Conservation (phyloP, 2,329 filamentous ascomycete species). For the Leptographium flavum region DNA sequence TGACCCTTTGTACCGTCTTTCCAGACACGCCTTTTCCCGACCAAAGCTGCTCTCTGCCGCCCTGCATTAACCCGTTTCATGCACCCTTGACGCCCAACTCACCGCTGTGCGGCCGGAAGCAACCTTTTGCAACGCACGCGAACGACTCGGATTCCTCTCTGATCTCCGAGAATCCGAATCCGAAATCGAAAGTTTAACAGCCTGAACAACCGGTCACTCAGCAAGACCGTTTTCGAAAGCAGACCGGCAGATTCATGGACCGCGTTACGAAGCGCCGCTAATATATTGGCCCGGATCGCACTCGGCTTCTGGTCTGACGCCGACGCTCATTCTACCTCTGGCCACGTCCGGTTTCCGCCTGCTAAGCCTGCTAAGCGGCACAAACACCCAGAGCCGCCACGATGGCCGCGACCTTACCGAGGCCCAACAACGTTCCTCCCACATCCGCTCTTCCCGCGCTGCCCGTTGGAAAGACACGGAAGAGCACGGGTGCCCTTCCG, state of each 20-base stretch:
- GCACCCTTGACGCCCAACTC: constrained; percentile 4
- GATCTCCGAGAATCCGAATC: background rate
- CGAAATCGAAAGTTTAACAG: background rate
- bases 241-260: background rate
- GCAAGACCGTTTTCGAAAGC: too few relatives aligned
- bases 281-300: background rate
- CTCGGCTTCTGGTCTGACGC: background rate
- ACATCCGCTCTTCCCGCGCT: constrained; percentile 59
- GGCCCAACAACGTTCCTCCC: constrained; percentile 56
- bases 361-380: constrained; percentile 3
- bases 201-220: too few relatives aligned
- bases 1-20: constrained; percentile 5
- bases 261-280: background rate
- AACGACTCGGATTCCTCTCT: background rate
- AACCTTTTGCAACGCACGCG: background rate
- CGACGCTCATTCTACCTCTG: background rate
- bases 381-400: background rate
- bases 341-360: background rate
- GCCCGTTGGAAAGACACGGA: constrained; percentile 58
- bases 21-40: too few relatives aligned
- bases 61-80: constrained; percentile 17
- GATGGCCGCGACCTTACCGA: constrained; percentile 50
- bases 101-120: background rate
- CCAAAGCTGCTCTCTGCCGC: background rate
- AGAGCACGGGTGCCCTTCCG: constrained; percentile 39